Evolutionary conservation across 1,139 yeast species (phyloP), one percentile per base, ranked within the genome.

Genomic region (Suhomyces bolitotheri): DNA sequence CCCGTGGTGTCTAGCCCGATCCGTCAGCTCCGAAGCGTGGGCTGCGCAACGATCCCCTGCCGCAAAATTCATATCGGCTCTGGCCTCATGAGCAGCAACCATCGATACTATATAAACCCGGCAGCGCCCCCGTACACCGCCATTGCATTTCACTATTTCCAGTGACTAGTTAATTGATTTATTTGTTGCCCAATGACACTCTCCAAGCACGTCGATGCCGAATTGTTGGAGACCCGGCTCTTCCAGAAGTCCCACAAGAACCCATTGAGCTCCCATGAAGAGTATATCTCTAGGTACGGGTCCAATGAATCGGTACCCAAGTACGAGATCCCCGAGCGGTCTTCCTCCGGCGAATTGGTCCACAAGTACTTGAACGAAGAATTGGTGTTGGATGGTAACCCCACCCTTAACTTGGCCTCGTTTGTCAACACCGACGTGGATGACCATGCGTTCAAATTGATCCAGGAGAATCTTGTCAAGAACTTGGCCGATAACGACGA

Each of bases 401-500:
- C 96, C 16, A 78, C 82, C 13, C 71, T 89, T 54, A 89, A 89
- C 58, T 64, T 89, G 58, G 97, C 97, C 7, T 82, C 92, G 17
- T 89, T 89, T 56, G 97, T 89, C 47, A 87, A 86, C 62, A 89
- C 96, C 12, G 73, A 69, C 45, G 58, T 82, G 27, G 77, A 78
- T 40, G 78, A 73, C 4, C 58, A 59, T 24, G 63, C 63, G 16
- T 41, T 49, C 41, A 69, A 69, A 47, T 70, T 89, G 47, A 73
- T 82, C 38, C 38, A 58, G 20, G 90, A 85, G 54, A 88, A 89
- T 58, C 53, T 87, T 43, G 82, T 87, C 49, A 89, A 89, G 71
- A 89, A 89, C 61, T 67, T 89, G 56, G 96, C 96, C 8, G 97
- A 89, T 62, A 83, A 84, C 50, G 96, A 89, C 58, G 97, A 89